A percentile compares a stretch with the other conserved stretches of the same genome.
phyloP scores from a whole-genome alignment of 495 filamentous ascomycete genomes.

The Tuber aestivum region DNA sequence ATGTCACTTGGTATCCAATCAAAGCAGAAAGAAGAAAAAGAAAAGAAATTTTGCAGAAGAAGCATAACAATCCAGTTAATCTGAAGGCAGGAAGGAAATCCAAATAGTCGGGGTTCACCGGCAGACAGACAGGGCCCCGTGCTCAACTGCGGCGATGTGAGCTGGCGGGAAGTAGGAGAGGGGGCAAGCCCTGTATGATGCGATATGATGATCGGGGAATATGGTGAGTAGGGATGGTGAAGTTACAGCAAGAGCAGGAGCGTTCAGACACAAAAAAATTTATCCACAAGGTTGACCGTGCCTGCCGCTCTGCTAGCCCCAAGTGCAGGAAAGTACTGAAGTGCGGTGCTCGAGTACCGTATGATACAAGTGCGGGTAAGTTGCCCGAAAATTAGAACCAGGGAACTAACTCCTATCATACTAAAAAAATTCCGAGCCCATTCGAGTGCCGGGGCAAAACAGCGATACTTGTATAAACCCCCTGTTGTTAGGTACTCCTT shows the following conservation, averaged over 20 bases:
- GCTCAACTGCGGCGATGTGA: background rate
- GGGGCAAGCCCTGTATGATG: background rate
- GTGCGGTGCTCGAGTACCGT: too few relatives aligned
- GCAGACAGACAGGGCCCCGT: background rate
- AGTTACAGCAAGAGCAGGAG: background rate
- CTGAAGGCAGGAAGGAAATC: background rate
- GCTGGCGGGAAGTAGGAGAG: background rate
- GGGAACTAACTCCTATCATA: too few relatives aligned
- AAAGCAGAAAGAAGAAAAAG: background rate
- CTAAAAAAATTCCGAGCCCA: too few relatives aligned
- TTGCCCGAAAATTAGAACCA: too few relatives aligned
- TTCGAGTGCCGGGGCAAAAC: too few relatives aligned
- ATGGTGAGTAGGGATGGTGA: background rate
- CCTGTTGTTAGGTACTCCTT: too few relatives aligned
- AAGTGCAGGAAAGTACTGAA: background rate
- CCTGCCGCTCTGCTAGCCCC: too few relatives aligned
- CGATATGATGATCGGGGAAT: background rate
- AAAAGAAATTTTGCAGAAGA: background rate
- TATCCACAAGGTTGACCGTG: background rate
- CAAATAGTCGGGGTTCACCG: background rate
- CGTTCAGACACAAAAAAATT: background rate
- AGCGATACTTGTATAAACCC: too few relatives aligned
- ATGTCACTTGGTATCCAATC: background rate
- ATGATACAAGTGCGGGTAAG: too few relatives aligned
- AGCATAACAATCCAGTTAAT: background rate